Evolutionary conservation across 2,329 filamentous ascomycete species (phyloP).

Genomic region (Colletotrichum spinosum): DNA sequence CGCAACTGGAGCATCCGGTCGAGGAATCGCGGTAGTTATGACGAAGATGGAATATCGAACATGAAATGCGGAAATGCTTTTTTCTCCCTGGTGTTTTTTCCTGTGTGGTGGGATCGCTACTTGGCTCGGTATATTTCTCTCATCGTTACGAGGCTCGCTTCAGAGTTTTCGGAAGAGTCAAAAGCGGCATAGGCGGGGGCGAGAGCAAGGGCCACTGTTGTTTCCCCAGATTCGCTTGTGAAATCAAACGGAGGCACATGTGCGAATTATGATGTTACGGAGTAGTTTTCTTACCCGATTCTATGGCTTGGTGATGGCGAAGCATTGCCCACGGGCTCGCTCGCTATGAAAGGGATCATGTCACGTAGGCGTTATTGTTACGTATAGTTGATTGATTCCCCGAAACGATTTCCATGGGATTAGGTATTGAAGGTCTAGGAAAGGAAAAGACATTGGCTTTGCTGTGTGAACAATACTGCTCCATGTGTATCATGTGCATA

Average conservation of each 20-base stretch:
- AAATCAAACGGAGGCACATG: slow-evolving; percentile 25
- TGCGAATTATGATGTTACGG: slow-evolving; percentile 37
- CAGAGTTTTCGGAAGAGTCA: slow-evolving; percentile 6
- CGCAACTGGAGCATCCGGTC: slow-evolving; percentile 12
- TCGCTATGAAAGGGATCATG: slow-evolving; percentile 28
- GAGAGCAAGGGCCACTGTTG: too few species aligned
- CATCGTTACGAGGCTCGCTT: slow-evolving; percentile 5
- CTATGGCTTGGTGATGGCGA: slow-evolving; percentile 36
- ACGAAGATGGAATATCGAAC: slow-evolving; percentile 13
- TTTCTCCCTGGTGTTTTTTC: not conserved
- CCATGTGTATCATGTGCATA: not conserved
- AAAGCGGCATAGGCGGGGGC: slow-evolving; percentile 6
- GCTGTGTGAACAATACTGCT: not conserved
- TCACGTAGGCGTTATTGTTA: slow-evolving; percentile 14
- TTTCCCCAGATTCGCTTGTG: slow-evolving; percentile 12
- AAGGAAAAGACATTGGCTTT: slow-evolving; percentile 16
- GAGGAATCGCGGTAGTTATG: slow-evolving; percentile 20
- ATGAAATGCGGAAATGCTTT: slow-evolving; percentile 8
- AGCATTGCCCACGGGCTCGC: slow-evolving; percentile 36
- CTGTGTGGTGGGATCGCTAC: too few species aligned
- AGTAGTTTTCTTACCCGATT: slow-evolving; percentile 31
- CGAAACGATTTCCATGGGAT: slow-evolving; percentile 19
- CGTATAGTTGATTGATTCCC: slow-evolving; percentile 11
- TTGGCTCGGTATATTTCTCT: too few species aligned
- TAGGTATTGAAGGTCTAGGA: slow-evolving; percentile 13